These are phyloP conservation scores for Eucalyptus marginata DNA, from an alignment of 345 rosid species.

Conservation along the genomic window DNA sequence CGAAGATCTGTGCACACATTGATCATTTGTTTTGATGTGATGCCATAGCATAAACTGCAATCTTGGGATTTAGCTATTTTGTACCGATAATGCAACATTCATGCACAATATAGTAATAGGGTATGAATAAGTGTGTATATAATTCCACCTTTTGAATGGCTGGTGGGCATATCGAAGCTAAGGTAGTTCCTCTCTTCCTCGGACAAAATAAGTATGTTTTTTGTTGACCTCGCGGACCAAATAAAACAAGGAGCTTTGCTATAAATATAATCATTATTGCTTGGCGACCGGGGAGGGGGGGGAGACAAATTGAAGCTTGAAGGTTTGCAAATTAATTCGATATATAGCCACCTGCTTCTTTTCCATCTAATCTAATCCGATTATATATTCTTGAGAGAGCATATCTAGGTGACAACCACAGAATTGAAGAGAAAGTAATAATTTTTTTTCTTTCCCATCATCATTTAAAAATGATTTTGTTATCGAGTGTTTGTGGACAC, in stretches of 20 bases:
- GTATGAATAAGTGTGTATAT: no score
- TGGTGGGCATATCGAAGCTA: background rate
- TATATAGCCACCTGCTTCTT: background rate
- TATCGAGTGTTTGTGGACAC: background rate
- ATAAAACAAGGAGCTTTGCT: background rate
- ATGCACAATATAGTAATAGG: background rate
- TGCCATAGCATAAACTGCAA: background rate
- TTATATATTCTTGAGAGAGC: background rate
- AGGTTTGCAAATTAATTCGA: background rate
- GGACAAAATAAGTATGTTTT: background rate
- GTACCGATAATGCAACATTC: background rate
- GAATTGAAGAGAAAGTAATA: background rate
- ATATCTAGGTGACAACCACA: background rate
- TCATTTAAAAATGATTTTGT: background rate
- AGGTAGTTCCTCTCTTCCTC: background rate
- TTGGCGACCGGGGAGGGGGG: accelerated
- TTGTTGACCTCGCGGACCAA: background rate
- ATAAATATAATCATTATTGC: background rate
- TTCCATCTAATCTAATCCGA: accelerated
- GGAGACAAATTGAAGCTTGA: background rate
- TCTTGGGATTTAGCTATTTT: background rate
- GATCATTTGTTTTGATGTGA: background rate
- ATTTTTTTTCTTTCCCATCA: background rate
- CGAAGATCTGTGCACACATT: background rate
- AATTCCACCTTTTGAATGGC: background rate